Evolutionary conservation across 345 rosid genomes (phyloP), one percentile per base, ranked within the genome.

Genomic region (Brassica nigra): DNA sequence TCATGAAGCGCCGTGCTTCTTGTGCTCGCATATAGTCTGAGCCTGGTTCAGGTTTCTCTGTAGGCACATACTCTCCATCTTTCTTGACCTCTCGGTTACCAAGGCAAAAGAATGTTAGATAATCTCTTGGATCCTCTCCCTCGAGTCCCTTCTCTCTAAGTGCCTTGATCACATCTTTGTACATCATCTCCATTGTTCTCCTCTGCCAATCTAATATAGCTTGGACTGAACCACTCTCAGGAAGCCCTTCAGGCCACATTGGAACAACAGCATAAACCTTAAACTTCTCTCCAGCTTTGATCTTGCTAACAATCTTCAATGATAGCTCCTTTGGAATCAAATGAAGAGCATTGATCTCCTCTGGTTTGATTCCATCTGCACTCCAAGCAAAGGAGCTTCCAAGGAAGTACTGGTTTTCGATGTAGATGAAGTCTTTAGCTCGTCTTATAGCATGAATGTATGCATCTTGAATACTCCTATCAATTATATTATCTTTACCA

Each of bases 211-310:
- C 97, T 74, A 95, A 79, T 82, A 95, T 95, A 49, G 98, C 99
- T 84, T 90, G 99, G 18, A 93, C 99, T 3, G 97, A 88, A 69
- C 85, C 97, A 76, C 94, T 87, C 86, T 93, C 99, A 10, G 99
- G 99, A 30, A 87, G 73, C 23, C 99, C 99, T 89, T 95, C 99
- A 2, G 99, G 99, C 98, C 99, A 95, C 99, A 95, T 91, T 3
- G 99, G 99, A 63, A 95, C 90, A 55, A 95, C 96, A 7, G 89
- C 87, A 76, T 91, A 95, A 52, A 95, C 99, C 8, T 84, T 84
- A 82, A 95, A 95, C 82, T 83, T 86, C 83, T 95, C 98, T 71
- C 91, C 93, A 1, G 89, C 90, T 82, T 89, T 88, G 66, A 95
- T 95, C 90, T 95, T 95, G 85, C 95, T 93, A 61, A 89, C 92